Base-by-base conservation (phyloP, 2,329 filamentous ascomycete species). In the Arthrobotrys musiformis region DNA sequence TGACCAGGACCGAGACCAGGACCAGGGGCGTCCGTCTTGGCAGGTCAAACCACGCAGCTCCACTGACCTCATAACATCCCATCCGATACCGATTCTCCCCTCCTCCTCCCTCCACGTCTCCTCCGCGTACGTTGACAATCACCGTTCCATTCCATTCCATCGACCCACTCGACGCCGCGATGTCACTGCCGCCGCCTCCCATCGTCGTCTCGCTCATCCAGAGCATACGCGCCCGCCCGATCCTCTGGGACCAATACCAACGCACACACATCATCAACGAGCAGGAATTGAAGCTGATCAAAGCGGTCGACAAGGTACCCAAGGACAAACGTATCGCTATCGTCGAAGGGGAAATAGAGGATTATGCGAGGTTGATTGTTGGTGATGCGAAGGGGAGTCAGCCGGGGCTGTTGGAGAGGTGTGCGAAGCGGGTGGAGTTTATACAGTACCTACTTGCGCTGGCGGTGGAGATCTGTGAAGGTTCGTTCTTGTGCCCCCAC, bases 191-290 rank as follows among this genome's bases (percentile, higher is more conserved):
- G 24, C 74, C 68, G 2, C 74, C 74, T 11, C 54, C 74, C 17
- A 56, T 69, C 68, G 62, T 78, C 26, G 54, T 68, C 44, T 72
- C 74, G 48, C 62, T 78, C 28, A 78, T 69, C 44, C 63, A 72
- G 68, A 98, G 98, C 87, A 97, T 98, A 84, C 93, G 95, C 83
- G 92, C 93, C 83, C 90, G 95, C 81, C 94, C 94, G 80, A 97
- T 99, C 85, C 94, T 94, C 73, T 99, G 95, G 95, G 94, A 98
- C 85, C 94, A 94, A 82, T 94, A 94, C 82, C 93, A 97, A 80
- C 90, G 95, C 84, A 93, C 93, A 81, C 93, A 94, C 84, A 95
- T 93, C 82, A 92, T 99, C 85, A 97, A 92, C 73, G 94, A 98
- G 81, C 91, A 92, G 81, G 94, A 99, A 85, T 89, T 97, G 81